phyloP scores from a whole-genome alignment of 73 alveolate species.

The Tetrahymena malaccensis region DNA sequence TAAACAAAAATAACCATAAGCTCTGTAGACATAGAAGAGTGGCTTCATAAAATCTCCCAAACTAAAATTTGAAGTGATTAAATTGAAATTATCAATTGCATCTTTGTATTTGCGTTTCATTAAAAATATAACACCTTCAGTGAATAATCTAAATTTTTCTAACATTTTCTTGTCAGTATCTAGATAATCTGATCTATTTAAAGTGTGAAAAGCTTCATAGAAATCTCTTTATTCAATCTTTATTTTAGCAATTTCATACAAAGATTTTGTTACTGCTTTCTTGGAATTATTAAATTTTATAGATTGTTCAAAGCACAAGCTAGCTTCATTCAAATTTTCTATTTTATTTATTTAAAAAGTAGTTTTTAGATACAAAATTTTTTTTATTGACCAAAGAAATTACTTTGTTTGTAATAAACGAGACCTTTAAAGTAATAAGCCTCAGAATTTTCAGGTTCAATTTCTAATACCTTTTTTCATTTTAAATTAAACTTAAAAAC shows the following conservation, averaged over 20 bases:
- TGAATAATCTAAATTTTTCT: conserved; percentile 27
- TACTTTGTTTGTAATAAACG: conserved; percentile 14
- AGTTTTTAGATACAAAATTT: too few species aligned
- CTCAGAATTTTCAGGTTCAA: conserved; percentile 33
- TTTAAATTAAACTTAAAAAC: too few species aligned
- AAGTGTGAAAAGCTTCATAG: conserved; percentile 46
- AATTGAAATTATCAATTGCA: not conserved
- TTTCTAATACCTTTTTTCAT: not conserved
- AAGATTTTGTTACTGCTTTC: conserved; percentile 40
- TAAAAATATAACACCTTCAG: conserved; percentile 43
- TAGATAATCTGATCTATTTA: conserved; percentile 34
- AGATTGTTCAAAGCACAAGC: conserved; percentile 42
- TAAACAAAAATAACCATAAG: conserved; percentile 38
- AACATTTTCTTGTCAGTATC: conserved; percentile 31
- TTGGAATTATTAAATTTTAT: conserved; percentile 36
- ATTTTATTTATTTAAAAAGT: too few species aligned
- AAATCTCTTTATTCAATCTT: conserved; percentile 45
- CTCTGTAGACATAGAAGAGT: conserved; percentile 39
- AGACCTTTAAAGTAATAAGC: conserved; percentile 49
- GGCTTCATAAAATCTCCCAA: conserved; percentile 41
- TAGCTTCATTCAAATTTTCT: conserved; percentile 40
- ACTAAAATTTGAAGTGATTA: conserved; percentile 7
- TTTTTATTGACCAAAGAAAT: too few species aligned
- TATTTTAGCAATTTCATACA: conserved; percentile 42
- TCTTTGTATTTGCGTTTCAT: conserved; percentile 48